Evolutionary conservation across 2,329 filamentous ascomycete genomes (phyloP), one percentile per base, ranked within the genome.

Genomic region (Verticillium nonalfalfae): DNA sequence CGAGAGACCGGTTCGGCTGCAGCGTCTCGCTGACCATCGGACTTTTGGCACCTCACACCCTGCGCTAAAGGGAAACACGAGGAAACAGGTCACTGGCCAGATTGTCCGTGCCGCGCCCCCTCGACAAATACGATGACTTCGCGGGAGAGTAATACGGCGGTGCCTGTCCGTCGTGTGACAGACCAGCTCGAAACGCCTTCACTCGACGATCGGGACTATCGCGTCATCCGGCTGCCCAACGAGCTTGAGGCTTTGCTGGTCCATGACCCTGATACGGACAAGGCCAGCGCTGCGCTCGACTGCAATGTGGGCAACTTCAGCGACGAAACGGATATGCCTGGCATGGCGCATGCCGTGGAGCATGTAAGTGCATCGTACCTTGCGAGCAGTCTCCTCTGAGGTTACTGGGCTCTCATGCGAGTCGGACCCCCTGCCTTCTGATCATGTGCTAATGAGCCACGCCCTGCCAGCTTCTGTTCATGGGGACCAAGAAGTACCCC

Each of bases 401-500:
- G 5, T 10, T 11, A 18, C n/a, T 7, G n/a, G 40, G 40, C 40
- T 50, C 40, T 50, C 18, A 4, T 11, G 40, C 18, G n/a, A 21
- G 7, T 26, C 26, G 26, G 3, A 3, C 26, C 26, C 18, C 9
- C 11, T 11, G n/a, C 18, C 18, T 9, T 4, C 2, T 11, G 18
- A n/a, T 10, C 40, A 4, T 50, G 40, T 50, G 40, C 40, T 50
- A n/a, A 50, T 26, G 26, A 26, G 26, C 18, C 40, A 50, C 59
- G 52, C 14, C 58, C 15, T 52, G 33, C 61, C 50, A 88, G 82
- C 79, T 97, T 66, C 80, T 99, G 31, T 99, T 99, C 79, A 98
- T 99, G 95, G 95, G 95, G 58, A 99, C 95, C 7, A 90, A 97
- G 75, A 99, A 98, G 85, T 99, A 95, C 71, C 95, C 95, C 0